Conservation (phyloP, 176 grass and related monocot species). For the Oryza brachyantha region DNA sequence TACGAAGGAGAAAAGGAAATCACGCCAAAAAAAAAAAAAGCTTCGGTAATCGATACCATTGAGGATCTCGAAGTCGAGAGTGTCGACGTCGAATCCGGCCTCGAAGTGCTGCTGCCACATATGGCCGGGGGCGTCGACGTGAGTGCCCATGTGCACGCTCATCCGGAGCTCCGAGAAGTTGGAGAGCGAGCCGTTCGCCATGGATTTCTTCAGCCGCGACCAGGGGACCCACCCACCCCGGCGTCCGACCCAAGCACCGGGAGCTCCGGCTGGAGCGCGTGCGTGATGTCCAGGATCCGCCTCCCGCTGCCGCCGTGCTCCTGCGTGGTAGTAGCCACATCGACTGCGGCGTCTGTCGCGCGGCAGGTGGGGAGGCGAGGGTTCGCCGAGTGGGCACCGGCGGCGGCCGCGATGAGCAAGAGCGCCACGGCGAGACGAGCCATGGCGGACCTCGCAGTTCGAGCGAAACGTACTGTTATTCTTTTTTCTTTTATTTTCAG, state of each 20-base stretch:
- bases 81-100: constrained; percentile 42
- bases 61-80: constrained; percentile 41
- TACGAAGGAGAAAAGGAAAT: too few species aligned
- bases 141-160: not conserved
- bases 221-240: constrained; percentile 20
- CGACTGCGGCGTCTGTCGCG: not conserved
- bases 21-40: not conserved
- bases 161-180: constrained; percentile 40
- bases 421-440: not conserved
- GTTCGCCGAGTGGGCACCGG: not conserved
- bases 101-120: constrained; percentile 40
- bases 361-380: not conserved
- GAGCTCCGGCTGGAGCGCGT: constrained; percentile 36
- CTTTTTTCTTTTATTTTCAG: too few species aligned
- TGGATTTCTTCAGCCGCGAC: constrained; percentile 23
- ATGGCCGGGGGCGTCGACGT: too few species aligned
- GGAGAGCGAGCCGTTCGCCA: constrained; percentile 44
- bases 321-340: not conserved
- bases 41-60: constrained; percentile 28
- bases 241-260: constrained; percentile 4
- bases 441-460: not conserved
- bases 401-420: not conserved
- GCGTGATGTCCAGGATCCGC: not conserved
- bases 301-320: not conserved
- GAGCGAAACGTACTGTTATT: not conserved